Conservation (phyloP, 768 basidiomycete species). For the Termitomyces sp. region DNA sequence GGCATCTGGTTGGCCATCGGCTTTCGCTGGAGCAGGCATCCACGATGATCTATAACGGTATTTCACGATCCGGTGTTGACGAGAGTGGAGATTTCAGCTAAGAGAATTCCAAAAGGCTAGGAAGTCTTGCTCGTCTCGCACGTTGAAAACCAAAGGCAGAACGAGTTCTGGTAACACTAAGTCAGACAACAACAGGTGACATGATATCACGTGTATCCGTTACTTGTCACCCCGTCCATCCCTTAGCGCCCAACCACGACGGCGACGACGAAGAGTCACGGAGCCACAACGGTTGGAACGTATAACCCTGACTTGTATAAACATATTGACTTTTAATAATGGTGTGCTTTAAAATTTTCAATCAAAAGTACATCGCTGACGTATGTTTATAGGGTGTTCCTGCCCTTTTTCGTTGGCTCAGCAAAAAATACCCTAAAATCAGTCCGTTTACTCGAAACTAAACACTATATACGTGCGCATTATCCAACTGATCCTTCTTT, state of each 20-base stretch:
- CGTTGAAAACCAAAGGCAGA: neutral
- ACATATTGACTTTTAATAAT: slow-evolving; percentile 1
- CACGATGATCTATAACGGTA: neutral
- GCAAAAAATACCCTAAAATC: slow-evolving; percentile 98
- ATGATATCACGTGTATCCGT: slow-evolving; percentile 11
- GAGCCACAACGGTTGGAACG: neutral
- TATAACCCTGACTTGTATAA: neutral
- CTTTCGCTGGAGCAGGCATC: slow-evolving; percentile 30
- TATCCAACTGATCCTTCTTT: neutral
- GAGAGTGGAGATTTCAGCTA: neutral
- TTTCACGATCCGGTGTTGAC: neutral
- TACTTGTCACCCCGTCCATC: slow-evolving; percentile 3
- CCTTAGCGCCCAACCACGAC: slow-evolving; percentile 1
- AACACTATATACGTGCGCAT: neutral
- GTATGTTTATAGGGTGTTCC: slow-evolving; percentile 75
- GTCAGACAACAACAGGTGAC: slow-evolving; percentile 11
- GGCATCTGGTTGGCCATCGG: slow-evolving; percentile 8
- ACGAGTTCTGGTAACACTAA: neutral
- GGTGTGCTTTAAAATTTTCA: neutral
- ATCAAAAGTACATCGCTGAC: neutral
- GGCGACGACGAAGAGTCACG: neutral
- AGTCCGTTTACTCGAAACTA: slow-evolving; percentile 44
- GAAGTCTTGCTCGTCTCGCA: neutral
- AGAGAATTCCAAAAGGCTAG: neutral
- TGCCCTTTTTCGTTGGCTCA: slow-evolving; percentile 96